phyloP scores from a whole-genome alignment of 345 rosid species.

The rapeseed (Brassica napus) region DNA sequence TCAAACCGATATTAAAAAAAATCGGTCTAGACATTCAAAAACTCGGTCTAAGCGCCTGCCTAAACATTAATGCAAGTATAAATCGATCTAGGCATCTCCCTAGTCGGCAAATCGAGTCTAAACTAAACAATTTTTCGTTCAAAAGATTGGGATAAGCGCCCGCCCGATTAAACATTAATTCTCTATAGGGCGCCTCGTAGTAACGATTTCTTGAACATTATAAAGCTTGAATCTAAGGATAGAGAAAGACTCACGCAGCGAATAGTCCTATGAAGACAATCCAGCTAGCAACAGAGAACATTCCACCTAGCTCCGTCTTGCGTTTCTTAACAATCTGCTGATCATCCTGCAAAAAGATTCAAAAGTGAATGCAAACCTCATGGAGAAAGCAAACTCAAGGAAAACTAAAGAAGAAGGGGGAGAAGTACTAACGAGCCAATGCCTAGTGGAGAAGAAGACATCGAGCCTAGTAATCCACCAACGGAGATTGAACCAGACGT shows the following conservation, averaged over 20 bases:
- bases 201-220: not conserved
- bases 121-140: not conserved
- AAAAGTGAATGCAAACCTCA: not conserved
- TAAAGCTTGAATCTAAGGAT: not conserved
- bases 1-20: not conserved
- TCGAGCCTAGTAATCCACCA: slow-evolving; percentile 97
- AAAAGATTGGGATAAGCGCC: not conserved
- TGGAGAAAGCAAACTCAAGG: not conserved
- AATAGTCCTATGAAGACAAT: slow-evolving; percentile 86
- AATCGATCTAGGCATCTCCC: too few species aligned
- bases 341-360: slow-evolving; percentile 63
- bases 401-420: not conserved
- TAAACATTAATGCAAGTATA: too few species aligned
- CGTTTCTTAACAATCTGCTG: slow-evolving; percentile 72
- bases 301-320: slow-evolving; percentile 93
- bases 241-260: slow-evolving; percentile 75
- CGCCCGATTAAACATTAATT: not conserved
- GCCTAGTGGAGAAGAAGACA: slow-evolving; percentile 85
- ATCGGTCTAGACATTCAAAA: too few species aligned
- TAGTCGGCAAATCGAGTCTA: not conserved
- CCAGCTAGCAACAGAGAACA: slow-evolving; percentile 93
- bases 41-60: too few species aligned
- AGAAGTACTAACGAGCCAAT: slow-evolving; percentile 76
- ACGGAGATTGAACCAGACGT: slow-evolving; percentile 68
- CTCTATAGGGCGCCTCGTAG: not conserved